Percentiles rank a stretch among this genome's conserved stretches.
These are phyloP conservation scores for Thalassiosira hispida DNA, from an alignment of 352 stramenopile species.

Conservation along the genomic window DNA sequence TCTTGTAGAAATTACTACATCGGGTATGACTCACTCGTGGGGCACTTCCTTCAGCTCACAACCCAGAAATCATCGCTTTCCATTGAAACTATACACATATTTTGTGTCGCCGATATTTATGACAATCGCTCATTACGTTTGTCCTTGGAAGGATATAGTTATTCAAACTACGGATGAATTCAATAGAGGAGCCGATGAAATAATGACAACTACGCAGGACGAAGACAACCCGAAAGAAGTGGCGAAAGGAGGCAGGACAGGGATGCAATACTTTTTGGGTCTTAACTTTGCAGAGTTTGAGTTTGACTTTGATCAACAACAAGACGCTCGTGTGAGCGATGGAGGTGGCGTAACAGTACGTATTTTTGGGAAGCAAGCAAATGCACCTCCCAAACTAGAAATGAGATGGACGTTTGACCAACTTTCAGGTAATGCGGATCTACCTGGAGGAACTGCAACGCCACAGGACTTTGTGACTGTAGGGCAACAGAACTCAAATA, in stretches of 20 bases:
- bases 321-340: constrained; percentile 47
- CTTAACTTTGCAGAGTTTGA: constrained; percentile 93
- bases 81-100: constrained; percentile 35
- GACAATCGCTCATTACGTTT: constrained; percentile 54
- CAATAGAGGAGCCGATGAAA: constrained; percentile 8
- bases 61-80: constrained; percentile 40
- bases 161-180: constrained; percentile 24
- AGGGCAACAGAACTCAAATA: background rate
- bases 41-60: constrained; percentile 66
- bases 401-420: constrained; percentile 60
- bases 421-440: constrained; percentile 39
- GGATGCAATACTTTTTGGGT: constrained; percentile 86
- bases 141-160: constrained; percentile 68
- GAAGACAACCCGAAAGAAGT: constrained; percentile 82
- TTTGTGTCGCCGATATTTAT: constrained; percentile 55
- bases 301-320: constrained; percentile 84
- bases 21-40: constrained; percentile 93
- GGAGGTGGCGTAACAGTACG: constrained; percentile 44
- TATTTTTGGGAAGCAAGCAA: constrained; percentile 53
- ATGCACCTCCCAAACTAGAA: constrained; percentile 48
- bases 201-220: constrained; percentile 59
- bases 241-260: constrained; percentile 85
- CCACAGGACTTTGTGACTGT: constrained; percentile 23
- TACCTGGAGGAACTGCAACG: constrained; percentile 38
- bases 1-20: constrained; percentile 88